A percentile compares a stretch with the other conserved stretches of the same genome.
Conservation (phyloP, 2,329 filamentous ascomycete species). For the Pseudocercospora pini-densiflorae region DNA sequence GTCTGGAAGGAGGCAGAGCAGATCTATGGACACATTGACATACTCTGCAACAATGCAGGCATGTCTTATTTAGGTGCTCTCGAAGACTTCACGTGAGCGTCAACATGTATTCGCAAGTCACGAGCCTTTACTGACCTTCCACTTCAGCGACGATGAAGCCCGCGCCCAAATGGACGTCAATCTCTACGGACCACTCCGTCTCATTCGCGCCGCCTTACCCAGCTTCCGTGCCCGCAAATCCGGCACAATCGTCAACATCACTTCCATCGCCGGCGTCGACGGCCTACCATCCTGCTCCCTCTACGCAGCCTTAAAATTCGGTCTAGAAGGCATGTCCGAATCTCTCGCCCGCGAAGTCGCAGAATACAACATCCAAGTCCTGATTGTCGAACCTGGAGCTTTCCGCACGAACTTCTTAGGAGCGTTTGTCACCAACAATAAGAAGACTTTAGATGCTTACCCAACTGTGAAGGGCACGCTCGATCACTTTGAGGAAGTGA, state of each 20-base stretch:
- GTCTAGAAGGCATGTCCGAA: constrained; percentile 48
- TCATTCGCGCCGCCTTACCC: constrained; percentile 28
- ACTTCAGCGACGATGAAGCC: constrained; percentile 24
- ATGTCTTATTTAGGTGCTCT: constrained; percentile 14
- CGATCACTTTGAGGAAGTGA: constrained; percentile 16
- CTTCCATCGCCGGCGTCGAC: constrained; percentile 27
- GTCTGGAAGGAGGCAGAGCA: constrained; percentile 9
- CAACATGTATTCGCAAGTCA: background rate
- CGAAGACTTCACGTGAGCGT: constrained; percentile 13
- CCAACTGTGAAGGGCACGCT: background rate
- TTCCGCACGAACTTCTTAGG: constrained; percentile 50
- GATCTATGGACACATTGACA: constrained; percentile 12
- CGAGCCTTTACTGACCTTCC: background rate
- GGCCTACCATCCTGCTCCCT: constrained; percentile 25
- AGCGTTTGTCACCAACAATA: constrained; percentile 21
- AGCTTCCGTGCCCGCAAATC: constrained; percentile 20
- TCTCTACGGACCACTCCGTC: constrained; percentile 29
- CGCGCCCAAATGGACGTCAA: constrained; percentile 31
- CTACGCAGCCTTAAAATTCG: constrained; percentile 43
- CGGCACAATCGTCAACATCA: constrained; percentile 33
- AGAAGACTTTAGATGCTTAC: constrained; percentile 15
- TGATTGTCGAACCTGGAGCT: constrained; percentile 50
- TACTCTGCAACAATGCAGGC: constrained; percentile 10
- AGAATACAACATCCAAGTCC: constrained; percentile 43
- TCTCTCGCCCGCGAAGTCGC: constrained; percentile 44